phyloP scores from a whole-genome alignment of 2,329 filamentous ascomycete genomes.

The Chlorencoelia australis region DNA sequence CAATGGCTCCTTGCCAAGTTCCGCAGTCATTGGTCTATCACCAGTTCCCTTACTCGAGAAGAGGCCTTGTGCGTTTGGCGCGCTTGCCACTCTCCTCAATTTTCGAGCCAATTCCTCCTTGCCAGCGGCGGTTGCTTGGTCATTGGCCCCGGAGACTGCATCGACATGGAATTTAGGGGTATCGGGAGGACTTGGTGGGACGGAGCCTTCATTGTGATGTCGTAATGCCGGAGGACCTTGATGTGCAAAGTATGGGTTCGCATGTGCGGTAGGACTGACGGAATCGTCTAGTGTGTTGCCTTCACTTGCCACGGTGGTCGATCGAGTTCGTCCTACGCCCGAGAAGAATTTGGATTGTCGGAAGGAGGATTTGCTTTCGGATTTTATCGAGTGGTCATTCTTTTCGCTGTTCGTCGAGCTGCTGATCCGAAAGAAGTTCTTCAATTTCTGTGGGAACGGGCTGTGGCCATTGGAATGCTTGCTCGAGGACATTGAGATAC shows the following conservation, averaged over 20 bases:
- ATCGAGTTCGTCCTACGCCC: constrained; percentile 77
- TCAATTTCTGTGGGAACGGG: constrained; percentile 58
- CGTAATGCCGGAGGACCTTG: constrained; percentile 88
- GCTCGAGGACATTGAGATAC: constrained; percentile 31
- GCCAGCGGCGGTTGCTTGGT: constrained; percentile 59
- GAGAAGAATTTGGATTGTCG: constrained; percentile 84
- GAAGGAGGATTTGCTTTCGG: constrained; percentile 41
- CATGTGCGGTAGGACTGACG: constrained; percentile 83
- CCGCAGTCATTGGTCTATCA: constrained; percentile 72
- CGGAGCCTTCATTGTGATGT: constrained; percentile 89
- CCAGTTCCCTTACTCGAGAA: constrained; percentile 54
- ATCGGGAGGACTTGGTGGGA: constrained; percentile 85
- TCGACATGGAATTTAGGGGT: constrained; percentile 71
- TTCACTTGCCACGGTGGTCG: constrained; percentile 84
- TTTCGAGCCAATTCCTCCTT: constrained; percentile 94
- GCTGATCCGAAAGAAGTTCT: constrained; percentile 64
- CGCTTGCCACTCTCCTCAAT: constrained; percentile 85
- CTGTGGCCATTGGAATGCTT: constrained; percentile 43
- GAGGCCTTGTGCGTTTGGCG: constrained; percentile 90
- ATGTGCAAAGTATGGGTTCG: constrained; percentile 95
- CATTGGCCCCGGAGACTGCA: constrained; percentile 52
- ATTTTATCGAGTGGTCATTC: constrained; percentile 27
- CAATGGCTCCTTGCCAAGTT: constrained; percentile 74
- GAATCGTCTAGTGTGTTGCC: constrained; percentile 82
- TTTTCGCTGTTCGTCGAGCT: constrained; percentile 33